These are phyloP conservation scores for Rosa lucieae DNA, from an alignment of 306 rosid species.

Conservation along the genomic window DNA sequence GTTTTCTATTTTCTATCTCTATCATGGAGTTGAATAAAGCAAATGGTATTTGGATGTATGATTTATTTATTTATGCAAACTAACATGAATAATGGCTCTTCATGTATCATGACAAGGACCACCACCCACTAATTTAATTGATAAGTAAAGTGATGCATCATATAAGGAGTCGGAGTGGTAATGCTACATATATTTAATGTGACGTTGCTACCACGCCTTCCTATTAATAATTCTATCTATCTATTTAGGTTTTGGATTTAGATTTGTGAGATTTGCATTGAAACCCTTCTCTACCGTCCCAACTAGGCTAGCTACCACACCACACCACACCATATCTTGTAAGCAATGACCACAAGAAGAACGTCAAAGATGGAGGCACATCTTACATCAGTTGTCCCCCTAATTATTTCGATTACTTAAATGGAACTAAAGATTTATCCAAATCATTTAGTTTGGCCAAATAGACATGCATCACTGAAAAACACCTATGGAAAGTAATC, in stretches of 20 bases:
- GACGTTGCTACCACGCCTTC: constrained; percentile 1
- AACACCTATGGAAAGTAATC: background rate
- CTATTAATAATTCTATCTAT: background rate
- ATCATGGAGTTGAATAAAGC: background rate
- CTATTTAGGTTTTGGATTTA: background rate
- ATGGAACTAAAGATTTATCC: background rate
- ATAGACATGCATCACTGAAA: background rate
- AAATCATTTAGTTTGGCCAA: background rate
- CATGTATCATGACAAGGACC: background rate
- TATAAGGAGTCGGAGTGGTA: background rate
- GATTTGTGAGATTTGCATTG: background rate
- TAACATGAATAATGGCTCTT: background rate
- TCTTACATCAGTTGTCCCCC: background rate
- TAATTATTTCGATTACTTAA: background rate
- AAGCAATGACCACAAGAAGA: background rate
- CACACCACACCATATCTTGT: background rate
- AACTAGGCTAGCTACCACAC: background rate
- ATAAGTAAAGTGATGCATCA: constrained; percentile 3
- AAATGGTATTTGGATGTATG: background rate
- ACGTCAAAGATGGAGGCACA: background rate
- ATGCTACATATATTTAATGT: background rate
- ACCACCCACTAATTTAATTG: background rate
- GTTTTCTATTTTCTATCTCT: no score
- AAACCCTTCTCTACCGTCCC: background rate
- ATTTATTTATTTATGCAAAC: background rate